Percentiles rank a stretch among this genome's conserved stretches.
phyloP scores from a whole-genome alignment of 495 filamentous ascomycete species.

The Penicillium coprophilum region DNA sequence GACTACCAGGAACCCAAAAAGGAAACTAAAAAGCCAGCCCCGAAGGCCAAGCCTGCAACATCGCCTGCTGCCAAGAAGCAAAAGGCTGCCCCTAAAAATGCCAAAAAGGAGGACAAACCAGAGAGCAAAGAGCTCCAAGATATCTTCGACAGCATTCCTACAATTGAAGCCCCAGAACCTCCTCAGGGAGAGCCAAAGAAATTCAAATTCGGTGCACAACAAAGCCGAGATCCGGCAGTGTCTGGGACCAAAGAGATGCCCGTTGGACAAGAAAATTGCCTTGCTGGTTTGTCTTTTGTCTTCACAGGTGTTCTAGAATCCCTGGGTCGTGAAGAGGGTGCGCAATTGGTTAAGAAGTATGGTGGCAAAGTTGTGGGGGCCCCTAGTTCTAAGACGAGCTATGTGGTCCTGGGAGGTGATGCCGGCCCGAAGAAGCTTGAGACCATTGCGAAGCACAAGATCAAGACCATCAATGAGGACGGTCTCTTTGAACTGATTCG shows the following conservation, averaged over 20 bases:
- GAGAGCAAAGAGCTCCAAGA: slow-evolving; percentile 69
- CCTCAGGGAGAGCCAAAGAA: slow-evolving; percentile 64
- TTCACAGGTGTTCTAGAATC: slow-evolving; percentile 86
- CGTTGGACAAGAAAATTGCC: slow-evolving; percentile 81
- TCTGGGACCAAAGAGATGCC: slow-evolving; percentile 71
- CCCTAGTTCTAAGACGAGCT: slow-evolving; percentile 90
- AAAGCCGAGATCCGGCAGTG: slow-evolving; percentile 57
- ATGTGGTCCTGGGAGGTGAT: slow-evolving; percentile 85
- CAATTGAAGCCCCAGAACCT: slow-evolving; percentile 76
- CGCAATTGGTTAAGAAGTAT: slow-evolving; percentile 84
- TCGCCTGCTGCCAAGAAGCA: slow-evolving; percentile 59
- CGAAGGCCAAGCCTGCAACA: slow-evolving; percentile 30
- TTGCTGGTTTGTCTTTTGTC: slow-evolving; percentile 93
- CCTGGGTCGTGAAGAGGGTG: slow-evolving; percentile 80
- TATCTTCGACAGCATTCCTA: slow-evolving; percentile 86
- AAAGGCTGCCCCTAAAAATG: slow-evolving; percentile 58
- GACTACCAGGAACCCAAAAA: slow-evolving; percentile 39
- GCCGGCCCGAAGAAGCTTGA: slow-evolving; percentile 92
- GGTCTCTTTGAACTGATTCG: slow-evolving; percentile 87
- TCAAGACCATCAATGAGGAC: slow-evolving; percentile 92
- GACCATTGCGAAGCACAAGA: slow-evolving; percentile 70
- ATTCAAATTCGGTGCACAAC: slow-evolving; percentile 65
- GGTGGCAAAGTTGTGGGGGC: slow-evolving; percentile 86
- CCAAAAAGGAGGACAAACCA: slow-evolving; percentile 48
- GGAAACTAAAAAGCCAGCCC: slow-evolving; percentile 21